phyloP scores from a whole-genome alignment of 2,329 filamentous ascomycete genomes.

The Sclerotiophoma versabilis region DNA sequence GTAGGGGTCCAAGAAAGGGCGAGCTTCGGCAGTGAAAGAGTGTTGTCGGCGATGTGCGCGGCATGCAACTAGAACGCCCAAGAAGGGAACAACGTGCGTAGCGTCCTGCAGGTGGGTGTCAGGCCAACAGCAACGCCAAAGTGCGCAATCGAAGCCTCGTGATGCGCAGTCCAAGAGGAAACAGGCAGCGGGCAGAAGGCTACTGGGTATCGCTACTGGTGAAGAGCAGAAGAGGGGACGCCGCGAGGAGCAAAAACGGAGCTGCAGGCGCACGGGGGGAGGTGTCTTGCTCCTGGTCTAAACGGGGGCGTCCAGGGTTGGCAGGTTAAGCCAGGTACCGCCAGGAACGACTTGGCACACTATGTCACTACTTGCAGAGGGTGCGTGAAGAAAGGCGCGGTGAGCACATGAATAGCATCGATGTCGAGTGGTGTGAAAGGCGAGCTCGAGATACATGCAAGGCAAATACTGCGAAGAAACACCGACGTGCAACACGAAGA shows the following conservation, averaged over 20 bases:
- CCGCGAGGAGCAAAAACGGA: slow-evolving; percentile 15
- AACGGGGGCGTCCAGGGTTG: slow-evolving; percentile 14
- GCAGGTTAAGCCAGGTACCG: slow-evolving; percentile 16
- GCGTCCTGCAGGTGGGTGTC: slow-evolving; percentile 28
- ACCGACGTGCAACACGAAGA: not conserved
- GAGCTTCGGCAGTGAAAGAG: slow-evolving; percentile 8
- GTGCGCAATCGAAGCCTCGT: slow-evolving; percentile 17
- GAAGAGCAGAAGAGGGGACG: slow-evolving; percentile 26
- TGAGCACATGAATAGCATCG: not conserved
- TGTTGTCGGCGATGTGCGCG: slow-evolving; percentile 23
- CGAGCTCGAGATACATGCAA: not conserved
- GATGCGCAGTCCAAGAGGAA: not conserved
- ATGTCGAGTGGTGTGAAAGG: not conserved
- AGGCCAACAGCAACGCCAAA: slow-evolving; percentile 36
- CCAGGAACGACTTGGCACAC: slow-evolving; percentile 19
- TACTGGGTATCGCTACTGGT: slow-evolving; percentile 36
- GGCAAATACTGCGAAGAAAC: not conserved
- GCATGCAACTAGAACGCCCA: slow-evolving; percentile 41
- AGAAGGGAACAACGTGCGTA: slow-evolving; percentile 25
- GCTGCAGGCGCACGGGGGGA: slow-evolving; percentile 14
- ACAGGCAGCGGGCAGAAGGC: slow-evolving; percentile 20
- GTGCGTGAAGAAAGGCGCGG: not conserved
- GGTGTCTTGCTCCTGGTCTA: slow-evolving; percentile 12
- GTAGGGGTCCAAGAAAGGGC: slow-evolving; percentile 28
- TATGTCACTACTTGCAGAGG: slow-evolving; percentile 10